Evolutionary conservation across 306 rosid genomes (phyloP).

Genomic region (Macrotyloma uniflorum): DNA sequence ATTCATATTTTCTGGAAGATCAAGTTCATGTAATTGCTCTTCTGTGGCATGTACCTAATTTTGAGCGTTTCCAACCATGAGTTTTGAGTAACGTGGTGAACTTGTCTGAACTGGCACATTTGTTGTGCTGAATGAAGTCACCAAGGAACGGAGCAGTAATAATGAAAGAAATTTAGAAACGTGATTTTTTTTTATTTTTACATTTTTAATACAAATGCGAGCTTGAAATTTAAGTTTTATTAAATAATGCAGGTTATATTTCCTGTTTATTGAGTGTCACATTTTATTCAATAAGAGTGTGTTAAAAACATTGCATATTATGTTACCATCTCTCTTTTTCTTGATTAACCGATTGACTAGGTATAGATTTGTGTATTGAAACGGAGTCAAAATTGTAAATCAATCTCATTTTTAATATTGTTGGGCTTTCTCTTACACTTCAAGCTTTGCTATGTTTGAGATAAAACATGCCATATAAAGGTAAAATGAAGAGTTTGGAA

Average conservation of each 20-base stretch:
- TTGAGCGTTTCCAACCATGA: constrained; percentile 18
- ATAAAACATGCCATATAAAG: too few relatives aligned
- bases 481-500: too few relatives aligned
- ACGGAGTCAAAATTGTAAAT: background rate
- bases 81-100: background rate
- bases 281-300: background rate
- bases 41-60: constrained; percentile 17
- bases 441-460: too few relatives aligned
- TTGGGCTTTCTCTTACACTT: too few relatives aligned
- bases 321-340: background rate
- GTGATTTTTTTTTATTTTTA: background rate
- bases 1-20: constrained; percentile 33
- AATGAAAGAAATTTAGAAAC: background rate
- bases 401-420: too few relatives aligned
- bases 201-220: too few relatives aligned
- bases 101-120: background rate
- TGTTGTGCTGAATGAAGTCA: background rate
- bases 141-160: too few relatives aligned
- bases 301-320: background rate
- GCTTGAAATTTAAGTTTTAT: background rate
- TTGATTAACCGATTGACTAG: background rate
- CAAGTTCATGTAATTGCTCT: constrained; percentile 24
- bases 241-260: background rate
- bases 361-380: background rate
- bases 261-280: background rate